Base-by-base conservation (phyloP, 208 protist genomes). In the Baffinella frigidus region DNA sequence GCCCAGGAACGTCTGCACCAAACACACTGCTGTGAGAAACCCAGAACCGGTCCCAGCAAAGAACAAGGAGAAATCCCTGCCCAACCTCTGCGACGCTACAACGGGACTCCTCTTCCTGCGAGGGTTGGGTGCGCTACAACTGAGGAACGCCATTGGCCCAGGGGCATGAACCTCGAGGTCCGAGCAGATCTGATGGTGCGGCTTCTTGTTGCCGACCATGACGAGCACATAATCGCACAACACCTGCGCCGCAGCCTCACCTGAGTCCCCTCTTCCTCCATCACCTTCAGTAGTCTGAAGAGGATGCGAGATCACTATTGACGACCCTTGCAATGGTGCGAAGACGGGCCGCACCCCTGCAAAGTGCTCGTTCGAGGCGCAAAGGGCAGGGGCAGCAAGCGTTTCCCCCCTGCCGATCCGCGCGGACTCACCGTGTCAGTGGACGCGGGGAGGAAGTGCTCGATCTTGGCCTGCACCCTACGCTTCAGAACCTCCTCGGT, bases 211-310 rank as follows among this genome's bases (percentile, higher is more conserved):
- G 3, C 77, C 77, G 39, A 87, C 77, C 77, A 87, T 87, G 77
- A 87, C 77, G 27, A 87, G n/a, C 14, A 87, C 77, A 87, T 87
- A 87, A 67, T 87, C 77, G 50, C 77, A 87, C 44, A 87, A 33
- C 14, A 87, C 77, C 77, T 80, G 27, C 43, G 27, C 9, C 20
- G 41, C 36, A 17, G n/a, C n/a, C 56, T 64, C 56, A 30, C 56
- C 20, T 20, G 24, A 64, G 20, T n/a, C 24, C 20, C 20, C 24
- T 64, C n/a, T n/a, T 20, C n/a, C 56, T n/a, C 56, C 56, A 80
- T 4, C 39, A 80, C 24, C 71, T n/a, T 64, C 56, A 64, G 56
- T n/a, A 1, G 2, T 64, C 24, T 14, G 24, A 64, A 64, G 56
- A 24, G 9, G 24, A 64, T 14, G 56, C 9, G 30, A 64, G 3